Evolutionary conservation across 306 rosid genomes (phyloP).

Genomic region (cucumber (Cucumis sativus)): Cucumber_9930_V3 NC_026655.2:6909001-6909500

Average conservation of each 20-base stretch:
- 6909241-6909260: not conserved
- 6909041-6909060: not conserved
- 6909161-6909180: not conserved
- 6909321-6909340: not conserved
- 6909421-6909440: not conserved
- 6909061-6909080: not conserved
- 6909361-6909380: not conserved
- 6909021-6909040: not conserved
- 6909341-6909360: not conserved
- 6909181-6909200: not conserved
- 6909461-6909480: not conserved
- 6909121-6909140: not conserved
- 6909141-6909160: not conserved
- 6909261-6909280: conserved; percentile 3
- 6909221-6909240: not conserved
- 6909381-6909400: not conserved
- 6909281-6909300: not conserved
- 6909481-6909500: not conserved
- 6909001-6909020: not conserved
- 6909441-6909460: not conserved
- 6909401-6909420: not conserved
- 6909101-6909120: no score
- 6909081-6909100: no score
- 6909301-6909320: not conserved
- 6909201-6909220: not conserved